A percentile compares a stretch with the other conserved stretches of the same genome.
Evolutionary conservation across 2,329 filamentous ascomycete genomes (phyloP).

Genomic region (Fusarium haematococcum): DNA sequence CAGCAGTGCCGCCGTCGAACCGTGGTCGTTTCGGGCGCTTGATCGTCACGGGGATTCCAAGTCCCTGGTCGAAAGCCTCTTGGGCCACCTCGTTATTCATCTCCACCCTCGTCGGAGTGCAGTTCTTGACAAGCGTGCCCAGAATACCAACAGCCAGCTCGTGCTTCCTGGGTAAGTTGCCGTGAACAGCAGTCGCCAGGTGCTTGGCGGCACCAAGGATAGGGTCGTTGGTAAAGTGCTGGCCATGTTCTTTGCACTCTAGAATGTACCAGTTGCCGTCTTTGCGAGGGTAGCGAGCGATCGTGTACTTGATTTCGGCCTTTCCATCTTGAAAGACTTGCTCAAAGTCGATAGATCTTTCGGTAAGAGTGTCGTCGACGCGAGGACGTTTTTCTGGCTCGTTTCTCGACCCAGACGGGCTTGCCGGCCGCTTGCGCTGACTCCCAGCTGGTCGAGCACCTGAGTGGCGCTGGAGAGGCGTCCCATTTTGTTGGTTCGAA

Average conservation of each 20-base stretch:
- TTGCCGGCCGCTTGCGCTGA: neutral
- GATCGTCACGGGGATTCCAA: neutral
- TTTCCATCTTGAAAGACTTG: conserved; percentile 22
- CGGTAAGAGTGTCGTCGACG: neutral
- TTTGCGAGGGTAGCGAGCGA: neutral
- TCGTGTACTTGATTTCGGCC: neutral
- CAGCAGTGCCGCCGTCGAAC: neutral
- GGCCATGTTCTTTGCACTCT: neutral
- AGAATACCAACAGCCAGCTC: neutral
- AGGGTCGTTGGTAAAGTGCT: neutral
- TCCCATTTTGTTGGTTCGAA: neutral
- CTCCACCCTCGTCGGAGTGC: neutral
- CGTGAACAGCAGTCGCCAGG: neutral
- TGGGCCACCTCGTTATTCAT: neutral
- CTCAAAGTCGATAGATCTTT: conserved; percentile 1
- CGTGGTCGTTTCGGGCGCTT: neutral
- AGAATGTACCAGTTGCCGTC: conserved; percentile 14
- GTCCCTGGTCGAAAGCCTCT: neutral
- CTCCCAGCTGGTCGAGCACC: neutral
- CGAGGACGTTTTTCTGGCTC: neutral
- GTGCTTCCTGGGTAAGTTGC: accelerated
- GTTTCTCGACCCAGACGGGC: neutral
- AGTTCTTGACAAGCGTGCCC: conserved; percentile 13
- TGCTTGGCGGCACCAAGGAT: conserved; percentile 1
- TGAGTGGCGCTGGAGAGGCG: neutral